A percentile compares a stretch with the other conserved stretches of the same genome.
phyloP scores from a whole-genome alignment of 805 yeast species.

The Candida pini region DNA sequence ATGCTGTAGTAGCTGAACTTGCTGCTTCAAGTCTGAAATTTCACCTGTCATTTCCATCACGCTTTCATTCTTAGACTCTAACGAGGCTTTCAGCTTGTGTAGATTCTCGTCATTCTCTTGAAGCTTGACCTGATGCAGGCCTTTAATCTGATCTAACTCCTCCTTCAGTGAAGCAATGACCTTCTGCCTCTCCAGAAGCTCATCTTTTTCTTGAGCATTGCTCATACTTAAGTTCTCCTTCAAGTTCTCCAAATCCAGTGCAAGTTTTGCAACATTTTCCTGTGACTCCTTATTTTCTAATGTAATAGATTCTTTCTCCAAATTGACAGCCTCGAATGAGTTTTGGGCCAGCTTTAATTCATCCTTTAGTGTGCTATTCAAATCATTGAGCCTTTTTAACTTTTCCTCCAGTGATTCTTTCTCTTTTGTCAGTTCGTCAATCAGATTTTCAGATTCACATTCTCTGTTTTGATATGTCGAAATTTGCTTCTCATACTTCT shows the following conservation, averaged over 20 bases:
- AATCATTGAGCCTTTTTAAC: conserved; percentile 3
- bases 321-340: too few species aligned
- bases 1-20: conserved; percentile 14
- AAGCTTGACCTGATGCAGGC: conserved; percentile 1
- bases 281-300: conserved; percentile 10
- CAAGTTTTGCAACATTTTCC: conserved; percentile 3
- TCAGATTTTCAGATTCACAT: too few species aligned
- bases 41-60: conserved; percentile 11
- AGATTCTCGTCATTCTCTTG: conserved; percentile 6
- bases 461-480: too few species aligned
- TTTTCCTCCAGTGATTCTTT: conserved; percentile 14
- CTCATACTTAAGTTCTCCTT: not conserved
- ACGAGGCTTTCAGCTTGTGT: conserved; percentile 4
- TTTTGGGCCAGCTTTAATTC: too few species aligned
- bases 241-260: not conserved
- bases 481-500: too few species aligned
- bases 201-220: conserved; percentile 2
- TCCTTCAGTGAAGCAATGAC: conserved; percentile 6
- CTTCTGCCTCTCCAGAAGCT: conserved; percentile 6
- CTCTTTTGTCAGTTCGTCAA: too few species aligned
- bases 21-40: conserved; percentile 9
- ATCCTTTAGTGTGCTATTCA: too few species aligned
- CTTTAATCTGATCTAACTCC: conserved; percentile 6
- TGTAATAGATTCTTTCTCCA: conserved; percentile 4
- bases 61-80: conserved; percentile 12